Evolutionary conservation across 805 yeast species (phyloP), one percentile per base, ranked within the genome.

Genomic region (Starmerella ratchasimensis): DNA sequence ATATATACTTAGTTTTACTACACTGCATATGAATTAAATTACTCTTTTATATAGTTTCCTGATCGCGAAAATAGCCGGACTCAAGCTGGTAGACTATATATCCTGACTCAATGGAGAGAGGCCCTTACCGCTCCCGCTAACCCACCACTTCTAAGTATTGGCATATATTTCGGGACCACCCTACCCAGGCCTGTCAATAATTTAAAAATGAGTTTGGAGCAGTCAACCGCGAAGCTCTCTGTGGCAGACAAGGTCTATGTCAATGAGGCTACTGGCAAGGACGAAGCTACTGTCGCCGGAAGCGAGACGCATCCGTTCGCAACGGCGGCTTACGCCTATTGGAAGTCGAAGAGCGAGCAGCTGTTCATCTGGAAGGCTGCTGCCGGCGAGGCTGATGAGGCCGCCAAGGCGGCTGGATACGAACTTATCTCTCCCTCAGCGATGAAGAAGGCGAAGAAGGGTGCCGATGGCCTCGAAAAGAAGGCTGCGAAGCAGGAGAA

Each of bases 371-470:
- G 30, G 10, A 74, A 66, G 61, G 77, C 76, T 45, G 78, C 71
- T 34, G n/a, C n/a, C n/a, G n/a, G n/a, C n/a, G 40, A 33, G 44
- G 79, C 70, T 34, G 40, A 18, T n/a, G 42, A 26, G 20, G 36
- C 26, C 19, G 14, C 31, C 20, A 23, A 19, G 15, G 18, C 31
- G 13, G 72, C 68, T 28, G 74, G 61, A 22, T 88, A 71, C 56
- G 71, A 64, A 49, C 88, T 79, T 52, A 86, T 93, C 55, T 67
- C 84, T 14, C 83, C 94, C 4, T 76, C 93, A 37, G 96, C 94
- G 5, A 64, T 88, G 56, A 90, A 90, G 65, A 90, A 88, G 64
- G 96, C 97, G 51, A 82, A 81, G 61, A 90, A 90, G 60, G 96
- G 94, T 43, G 90, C 80, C 40, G 96, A 86, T 24, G 88, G 93